Percentiles rank a stretch among this genome's conserved stretches.
phyloP scores from a whole-genome alignment of 129 eudicot genomes.

The Kitagawia praeruptora region DNA sequence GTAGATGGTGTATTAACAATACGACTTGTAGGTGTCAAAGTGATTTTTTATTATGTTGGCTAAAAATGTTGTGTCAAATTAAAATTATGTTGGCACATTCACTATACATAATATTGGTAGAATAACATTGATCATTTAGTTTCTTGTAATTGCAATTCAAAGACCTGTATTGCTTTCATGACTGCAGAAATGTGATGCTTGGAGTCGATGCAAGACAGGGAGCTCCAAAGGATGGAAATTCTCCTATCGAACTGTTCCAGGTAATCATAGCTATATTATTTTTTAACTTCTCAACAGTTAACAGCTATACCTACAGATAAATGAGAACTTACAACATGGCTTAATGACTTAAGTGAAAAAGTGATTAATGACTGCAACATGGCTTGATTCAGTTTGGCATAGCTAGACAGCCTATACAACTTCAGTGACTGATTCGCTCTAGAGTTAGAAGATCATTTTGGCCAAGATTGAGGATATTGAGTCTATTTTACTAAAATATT shows the following conservation, averaged over 20 bases:
- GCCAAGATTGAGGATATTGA: neutral
- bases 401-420: neutral
- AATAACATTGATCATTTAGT: neutral
- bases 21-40: neutral
- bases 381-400: neutral
- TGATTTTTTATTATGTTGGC: neutral
- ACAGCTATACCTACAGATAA: neutral
- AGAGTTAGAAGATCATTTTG: neutral
- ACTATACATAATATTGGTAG: neutral
- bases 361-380: neutral
- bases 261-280: slow-evolving; percentile 27
- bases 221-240: slow-evolving; percentile 87
- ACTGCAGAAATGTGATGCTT: slow-evolving; percentile 91
- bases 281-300: neutral
- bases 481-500: neutral
- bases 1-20: neutral
- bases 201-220: slow-evolving; percentile 98
- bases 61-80: neutral
- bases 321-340: neutral
- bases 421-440: neutral
- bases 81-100: neutral
- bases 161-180: slow-evolving; percentile 4
- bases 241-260: slow-evolving; percentile 87
- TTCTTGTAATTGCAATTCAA: neutral
- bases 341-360: neutral